Evolutionary conservation across 2,329 filamentous ascomycete genomes (phyloP), one percentile per base, ranked within the genome.

Genomic region (Metarhizium humberi): DNA sequence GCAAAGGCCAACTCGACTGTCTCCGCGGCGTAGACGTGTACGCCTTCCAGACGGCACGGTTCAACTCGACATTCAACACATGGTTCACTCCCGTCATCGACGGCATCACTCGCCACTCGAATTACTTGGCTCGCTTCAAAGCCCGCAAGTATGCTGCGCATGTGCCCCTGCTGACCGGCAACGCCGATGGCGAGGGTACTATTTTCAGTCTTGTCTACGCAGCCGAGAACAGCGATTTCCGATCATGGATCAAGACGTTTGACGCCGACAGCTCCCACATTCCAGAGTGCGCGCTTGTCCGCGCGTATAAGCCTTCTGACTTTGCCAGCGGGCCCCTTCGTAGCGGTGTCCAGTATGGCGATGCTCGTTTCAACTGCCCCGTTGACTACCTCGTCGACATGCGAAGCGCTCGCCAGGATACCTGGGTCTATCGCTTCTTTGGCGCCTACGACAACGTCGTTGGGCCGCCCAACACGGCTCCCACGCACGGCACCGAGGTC

Each of bases 311-410:
- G 20, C 57, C 62, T 3, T 61, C 68, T 1, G 69, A 74, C 55
- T 75, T 59, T 18, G 60, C 63, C 18, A 68, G 62, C 48, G 71
- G 71, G 18, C 69, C 73, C 3, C 66, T 69, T 11, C 69, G 71
- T 58, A 74, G 72, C 56, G 75, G 74, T 16, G 62, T 64, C 0
- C 73, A 75, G 62, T 72, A 72, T 40, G 75, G 73, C 32, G 74
- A 77, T 18, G 74, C 72, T 4, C 73, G 73, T 11, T 77, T 77
- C 65, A 70, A 74, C 60, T 77, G 74, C 58, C 61, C 70, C 1
- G 65, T 70, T 3, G 70, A 72, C 59, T 72, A 69, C 42, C 61
- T 75, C 11, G 57, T 71, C 32, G 70, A 75, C 55, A 45, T 75
- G 25, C 71, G 73, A 48, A 70, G 67, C 55, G 42, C 58, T 10